These are phyloP conservation scores for Globisporangium nunn DNA, from an alignment of 352 stramenopile genomes.

Conservation along the genomic window DNA sequence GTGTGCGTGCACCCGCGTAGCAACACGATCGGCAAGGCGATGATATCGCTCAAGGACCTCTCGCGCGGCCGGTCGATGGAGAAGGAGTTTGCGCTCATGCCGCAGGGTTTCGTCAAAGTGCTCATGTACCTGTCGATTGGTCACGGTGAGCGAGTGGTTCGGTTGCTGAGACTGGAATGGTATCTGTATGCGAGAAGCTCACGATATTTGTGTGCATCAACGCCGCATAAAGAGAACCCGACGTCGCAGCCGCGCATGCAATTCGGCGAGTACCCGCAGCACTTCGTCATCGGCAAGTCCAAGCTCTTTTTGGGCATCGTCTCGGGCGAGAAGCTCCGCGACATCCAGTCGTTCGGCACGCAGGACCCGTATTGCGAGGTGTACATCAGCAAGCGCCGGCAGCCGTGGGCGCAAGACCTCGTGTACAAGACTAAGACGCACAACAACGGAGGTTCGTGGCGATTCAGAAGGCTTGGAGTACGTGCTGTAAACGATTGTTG, in stretches of 20 bases:
- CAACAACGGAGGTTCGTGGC: slow-evolving; percentile 53
- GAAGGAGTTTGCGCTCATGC: slow-evolving; percentile 69
- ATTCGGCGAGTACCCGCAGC: slow-evolving; percentile 64
- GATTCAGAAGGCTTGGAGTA: no score
- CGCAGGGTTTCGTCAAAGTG: slow-evolving; percentile 62
- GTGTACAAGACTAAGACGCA: slow-evolving; percentile 69
- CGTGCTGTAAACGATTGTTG: not conserved
- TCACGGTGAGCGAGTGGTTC: slow-evolving; percentile 38
- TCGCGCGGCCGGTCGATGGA: slow-evolving; percentile 71
- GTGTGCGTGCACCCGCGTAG: slow-evolving; percentile 17
- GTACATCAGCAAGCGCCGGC: slow-evolving; percentile 44
- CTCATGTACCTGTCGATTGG: slow-evolving; percentile 64
- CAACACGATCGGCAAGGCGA: slow-evolving; percentile 64
- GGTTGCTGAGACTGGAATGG: not conserved
- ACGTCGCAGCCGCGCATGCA: slow-evolving; percentile 50
- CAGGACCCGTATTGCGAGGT: slow-evolving; percentile 73
- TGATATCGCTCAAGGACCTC: slow-evolving; percentile 58
- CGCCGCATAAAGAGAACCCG: slow-evolving; percentile 46
- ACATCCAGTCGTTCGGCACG: slow-evolving; percentile 72
- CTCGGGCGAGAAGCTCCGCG: slow-evolving; percentile 62
- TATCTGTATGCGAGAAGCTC: not conserved
- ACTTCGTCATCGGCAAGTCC: slow-evolving; percentile 67
- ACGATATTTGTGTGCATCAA: not conserved
- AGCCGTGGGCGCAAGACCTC: slow-evolving; percentile 35
- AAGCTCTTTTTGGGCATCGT: slow-evolving; percentile 67